phyloP scores from a whole-genome alignment of 2,329 filamentous ascomycete genomes.

The Cladosporium sp. region DNA sequence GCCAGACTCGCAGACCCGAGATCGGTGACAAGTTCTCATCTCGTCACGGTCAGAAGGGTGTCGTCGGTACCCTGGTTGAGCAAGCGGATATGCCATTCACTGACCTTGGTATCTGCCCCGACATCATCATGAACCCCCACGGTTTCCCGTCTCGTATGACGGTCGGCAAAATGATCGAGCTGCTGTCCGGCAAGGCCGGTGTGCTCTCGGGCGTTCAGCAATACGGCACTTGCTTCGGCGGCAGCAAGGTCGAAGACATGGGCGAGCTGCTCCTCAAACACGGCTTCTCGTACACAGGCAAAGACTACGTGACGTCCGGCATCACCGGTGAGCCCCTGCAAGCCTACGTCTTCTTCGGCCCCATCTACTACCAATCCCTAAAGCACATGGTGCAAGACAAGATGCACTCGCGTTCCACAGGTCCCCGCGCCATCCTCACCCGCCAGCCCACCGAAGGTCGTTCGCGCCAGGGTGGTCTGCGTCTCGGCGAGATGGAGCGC shows the following conservation, averaged over 20 bases:
- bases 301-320: constrained; percentile 92
- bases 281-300: constrained; percentile 95
- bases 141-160: constrained; percentile 99
- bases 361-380: constrained; percentile 98
- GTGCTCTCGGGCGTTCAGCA: constrained; percentile 81
- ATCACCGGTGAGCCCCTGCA: constrained; percentile 93
- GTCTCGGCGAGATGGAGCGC: constrained; percentile 97
- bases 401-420: constrained; percentile 93
- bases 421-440: constrained; percentile 87
- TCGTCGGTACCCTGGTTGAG: constrained; percentile 93
- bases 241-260: constrained; percentile 84
- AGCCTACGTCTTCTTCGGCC: constrained; percentile 96
- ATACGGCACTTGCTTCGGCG: constrained; percentile 87
- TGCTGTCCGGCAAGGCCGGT: constrained; percentile 90
- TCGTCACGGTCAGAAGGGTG: constrained; percentile 96
- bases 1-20: constrained; percentile 93
- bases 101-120: constrained; percentile 85
- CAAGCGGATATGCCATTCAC: constrained; percentile 97
- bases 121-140: constrained; percentile 99
- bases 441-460: constrained; percentile 95
- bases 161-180: constrained; percentile 94
- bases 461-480: constrained; percentile 85
- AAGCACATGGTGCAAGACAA: constrained; percentile 99
- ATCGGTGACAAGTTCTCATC: constrained; percentile 98
- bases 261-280: constrained; percentile 78